These are phyloP conservation scores for Chenopodium formosanum DNA, from an alignment of 148 eudicot genomes.

Conservation along the genomic window DNA sequence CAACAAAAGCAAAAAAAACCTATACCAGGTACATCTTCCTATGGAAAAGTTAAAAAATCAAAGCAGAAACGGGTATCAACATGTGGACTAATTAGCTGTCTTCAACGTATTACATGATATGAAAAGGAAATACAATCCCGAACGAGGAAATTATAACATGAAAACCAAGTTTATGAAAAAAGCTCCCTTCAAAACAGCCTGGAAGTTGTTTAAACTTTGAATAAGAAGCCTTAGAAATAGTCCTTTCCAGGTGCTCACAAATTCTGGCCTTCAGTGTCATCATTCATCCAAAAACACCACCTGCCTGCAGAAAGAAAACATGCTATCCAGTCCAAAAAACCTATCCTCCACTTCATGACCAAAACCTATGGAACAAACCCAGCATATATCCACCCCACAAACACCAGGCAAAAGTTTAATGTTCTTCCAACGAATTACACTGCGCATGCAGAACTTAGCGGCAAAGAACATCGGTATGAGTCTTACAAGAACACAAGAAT, in stretches of 20 bases:
- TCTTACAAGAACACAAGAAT: neutral
- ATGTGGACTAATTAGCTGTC: neutral
- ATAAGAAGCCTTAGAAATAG: neutral
- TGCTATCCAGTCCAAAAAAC: neutral
- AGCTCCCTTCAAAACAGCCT: neutral
- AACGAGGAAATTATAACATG: neutral
- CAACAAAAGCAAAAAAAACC: neutral
- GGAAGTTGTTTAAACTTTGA: neutral
- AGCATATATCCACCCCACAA: neutral
- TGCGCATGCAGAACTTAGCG: neutral
- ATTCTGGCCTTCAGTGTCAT: neutral
- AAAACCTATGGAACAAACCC: neutral
- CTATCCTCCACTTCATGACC: neutral
- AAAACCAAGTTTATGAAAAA: neutral
- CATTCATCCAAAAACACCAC: neutral
- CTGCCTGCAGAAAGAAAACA: neutral
- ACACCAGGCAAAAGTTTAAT: neutral
- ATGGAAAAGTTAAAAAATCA: neutral
- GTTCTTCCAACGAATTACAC: neutral
- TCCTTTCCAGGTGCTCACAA: neutral
- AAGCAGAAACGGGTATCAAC: neutral
- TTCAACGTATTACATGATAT: neutral
- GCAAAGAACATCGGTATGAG: neutral
- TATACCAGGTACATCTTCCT: neutral
- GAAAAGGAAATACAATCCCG: neutral